Base-by-base conservation (phyloP, 352 stramenopile species). In the Phytophthora pini region DNA sequence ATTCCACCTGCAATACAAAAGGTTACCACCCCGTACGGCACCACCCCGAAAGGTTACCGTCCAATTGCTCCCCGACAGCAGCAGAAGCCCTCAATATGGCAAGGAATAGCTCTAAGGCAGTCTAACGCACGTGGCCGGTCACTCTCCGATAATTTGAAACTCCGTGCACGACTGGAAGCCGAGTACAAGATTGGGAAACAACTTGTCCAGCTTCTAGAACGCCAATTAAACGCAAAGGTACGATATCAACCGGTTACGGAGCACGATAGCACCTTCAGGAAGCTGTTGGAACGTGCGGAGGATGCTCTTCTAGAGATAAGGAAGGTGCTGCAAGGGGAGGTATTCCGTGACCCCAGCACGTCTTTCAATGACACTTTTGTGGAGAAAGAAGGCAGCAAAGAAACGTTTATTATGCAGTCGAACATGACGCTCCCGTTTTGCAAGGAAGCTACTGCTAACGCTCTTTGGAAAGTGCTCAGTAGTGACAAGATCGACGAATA, bases 401-500 rank as follows among this genome's bases (percentile, higher is more conserved):
- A 56, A 7, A 10, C 17, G n/a, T 61, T 70, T 31, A 26, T 61
- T 12, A 51, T 65, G 54, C 26, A 70, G 20, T 49, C 61, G 5
- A 59, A 43, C 34, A 53, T 65, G 61, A 39, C 22, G 10, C 24
- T 70, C 4, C 62, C 62, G 4, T 70, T 70, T 39, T 5, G 4
- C 2, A 9, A 11, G 7, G 48, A 64, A 53, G 56, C 60, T 9
- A 34, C 41, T 8, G 48, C 13, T 2, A 66, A 56, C 13, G 48
- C 62, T 10, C 27, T 70, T 27, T 70, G 62, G 62, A 64, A 55
- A 31, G 47, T 65, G 40, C 36, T 66, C 32, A 50, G 13, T 4
- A 65, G 39, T 2, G 62, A 65, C 17, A 57, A 56, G 4, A 61
- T 74, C 11, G 56, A 61, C 6, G 60, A 65, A 17, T 57, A 68